phyloP scores from a whole-genome alignment of 495 filamentous ascomycete genomes.

The Tuber indicum region DNA sequence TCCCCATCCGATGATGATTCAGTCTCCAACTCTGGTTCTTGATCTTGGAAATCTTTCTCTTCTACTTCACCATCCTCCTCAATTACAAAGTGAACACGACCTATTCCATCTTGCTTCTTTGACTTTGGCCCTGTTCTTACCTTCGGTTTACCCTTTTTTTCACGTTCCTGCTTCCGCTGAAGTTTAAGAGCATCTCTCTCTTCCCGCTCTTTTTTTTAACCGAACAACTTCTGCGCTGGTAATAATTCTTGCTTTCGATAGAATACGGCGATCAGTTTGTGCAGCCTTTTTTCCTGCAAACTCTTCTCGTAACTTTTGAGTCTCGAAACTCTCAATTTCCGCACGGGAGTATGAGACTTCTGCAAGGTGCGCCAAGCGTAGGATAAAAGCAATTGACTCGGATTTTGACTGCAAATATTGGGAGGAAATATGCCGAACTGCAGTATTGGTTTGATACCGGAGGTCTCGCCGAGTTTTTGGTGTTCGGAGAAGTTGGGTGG shows the following conservation, averaged over 20 bases:
- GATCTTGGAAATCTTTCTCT: accelerated
- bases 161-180: too few relatives aligned
- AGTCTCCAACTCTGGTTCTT: too few relatives aligned
- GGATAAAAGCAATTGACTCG: not conserved
- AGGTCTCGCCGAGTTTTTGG: too few relatives aligned
- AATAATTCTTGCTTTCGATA: not conserved
- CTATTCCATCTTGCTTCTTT: accelerated
- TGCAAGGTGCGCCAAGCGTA: not conserved
- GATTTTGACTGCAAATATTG: not conserved
- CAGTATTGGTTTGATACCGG: not conserved
- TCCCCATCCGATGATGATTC: too few relatives aligned
- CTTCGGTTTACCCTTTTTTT: too few relatives aligned
- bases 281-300: not conserved
- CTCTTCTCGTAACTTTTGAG: not conserved
- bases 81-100: too few relatives aligned
- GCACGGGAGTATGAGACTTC: not conserved
- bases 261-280: not conserved
- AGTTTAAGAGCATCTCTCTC: too few relatives aligned
- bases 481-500: too few relatives aligned
- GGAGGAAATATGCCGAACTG: not conserved
- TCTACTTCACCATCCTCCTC: too few relatives aligned
- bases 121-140: too few relatives aligned
- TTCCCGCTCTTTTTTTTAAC: too few relatives aligned
- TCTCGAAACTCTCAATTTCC: not conserved
- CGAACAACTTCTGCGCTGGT: too few relatives aligned